Conservation (phyloP, 352 stramenopile genomes). For the Thalassiosira oceanica region DNA sequence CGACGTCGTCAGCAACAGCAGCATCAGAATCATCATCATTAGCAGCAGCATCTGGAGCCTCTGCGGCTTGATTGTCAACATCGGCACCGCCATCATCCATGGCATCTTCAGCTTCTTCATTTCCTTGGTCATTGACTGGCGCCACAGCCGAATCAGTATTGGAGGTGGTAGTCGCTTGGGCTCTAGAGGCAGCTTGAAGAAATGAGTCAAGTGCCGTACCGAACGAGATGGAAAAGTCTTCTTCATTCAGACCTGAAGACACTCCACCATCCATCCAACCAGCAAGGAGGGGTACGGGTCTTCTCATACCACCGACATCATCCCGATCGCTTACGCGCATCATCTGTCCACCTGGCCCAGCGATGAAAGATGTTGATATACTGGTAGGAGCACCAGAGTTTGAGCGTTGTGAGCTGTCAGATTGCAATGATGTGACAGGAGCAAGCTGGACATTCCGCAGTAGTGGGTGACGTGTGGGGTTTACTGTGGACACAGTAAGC, state of each 20-base stretch:
- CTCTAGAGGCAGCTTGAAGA: slow-evolving; percentile 28
- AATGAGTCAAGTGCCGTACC: slow-evolving; percentile 55
- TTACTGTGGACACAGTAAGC: too few relatives aligned
- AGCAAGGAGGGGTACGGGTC: slow-evolving; percentile 6
- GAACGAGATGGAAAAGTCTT: slow-evolving; percentile 69
- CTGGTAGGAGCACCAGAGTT: background rate
- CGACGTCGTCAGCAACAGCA: background rate
- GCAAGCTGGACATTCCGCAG: background rate
- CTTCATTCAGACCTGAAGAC: slow-evolving; percentile 52
- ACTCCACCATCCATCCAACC: slow-evolving; percentile 73
- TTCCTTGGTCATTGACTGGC: background rate
- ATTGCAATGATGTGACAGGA: background rate
- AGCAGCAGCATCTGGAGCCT: background rate
- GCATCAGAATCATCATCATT: background rate
- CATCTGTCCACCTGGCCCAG: slow-evolving; percentile 53
- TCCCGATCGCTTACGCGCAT: slow-evolving; percentile 52
- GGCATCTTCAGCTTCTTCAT: background rate
- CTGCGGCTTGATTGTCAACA: slow-evolving; percentile 1
- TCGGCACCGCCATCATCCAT: background rate
- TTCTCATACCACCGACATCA: slow-evolving; percentile 5
- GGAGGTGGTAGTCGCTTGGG: background rate
- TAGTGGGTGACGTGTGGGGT: too few relatives aligned
- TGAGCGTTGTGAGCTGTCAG: background rate
- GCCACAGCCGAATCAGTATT: background rate
- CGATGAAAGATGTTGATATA: slow-evolving; percentile 47